Base-by-base conservation (phyloP, 1,284 basidiomycete genomes). In the Thelephora terrestris region DNA sequence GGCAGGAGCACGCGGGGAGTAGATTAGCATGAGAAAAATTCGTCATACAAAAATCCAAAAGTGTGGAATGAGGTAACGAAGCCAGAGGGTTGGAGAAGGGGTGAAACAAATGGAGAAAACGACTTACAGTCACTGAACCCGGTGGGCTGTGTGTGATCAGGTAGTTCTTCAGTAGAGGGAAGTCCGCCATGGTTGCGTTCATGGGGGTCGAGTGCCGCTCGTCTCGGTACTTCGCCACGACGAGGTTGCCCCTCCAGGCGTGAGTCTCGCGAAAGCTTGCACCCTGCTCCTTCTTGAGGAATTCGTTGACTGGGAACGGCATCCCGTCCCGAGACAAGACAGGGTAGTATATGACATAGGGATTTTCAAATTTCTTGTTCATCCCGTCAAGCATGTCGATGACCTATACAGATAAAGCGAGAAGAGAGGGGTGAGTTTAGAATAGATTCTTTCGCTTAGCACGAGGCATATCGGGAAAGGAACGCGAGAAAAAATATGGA, bases 311-410 rank as follows among this genome's bases (percentile, higher is more conserved):
- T 3, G 85, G 85, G 63, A 88, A 88, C 5, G 81, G 75, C 76
- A 83, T 84, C 25, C 80, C 81, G 55, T 87, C 83, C 47, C 82
- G 77, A 46, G 85, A 84, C 43, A 84, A 61, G 45, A 71, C 69
- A 2, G 85, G 85, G 56, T 85, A 88, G 61, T 86, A 89, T 43
- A 87, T 71, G 54, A 87, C 78, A 65, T 87, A 89, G 14, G 85
- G 85, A 51, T 81, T 75, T 16, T 76, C 66, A 61, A 89, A 86
- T 50, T 79, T 84, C 53, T 74, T 76, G 56, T 76, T 81, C 84
- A 88, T 87, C 55, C 80, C 78, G 52, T 88, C 82, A 23, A 88
- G 73, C 14, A 79, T 75, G 54, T 87, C 81, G 43, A 87, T 71
- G 49, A 82, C 68, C 85, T 88, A 58, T 24, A 17, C 3, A 32